Evolutionary conservation across 2,329 filamentous ascomycete genomes (phyloP).

Genomic region (Colletotrichum sp.): DNA sequence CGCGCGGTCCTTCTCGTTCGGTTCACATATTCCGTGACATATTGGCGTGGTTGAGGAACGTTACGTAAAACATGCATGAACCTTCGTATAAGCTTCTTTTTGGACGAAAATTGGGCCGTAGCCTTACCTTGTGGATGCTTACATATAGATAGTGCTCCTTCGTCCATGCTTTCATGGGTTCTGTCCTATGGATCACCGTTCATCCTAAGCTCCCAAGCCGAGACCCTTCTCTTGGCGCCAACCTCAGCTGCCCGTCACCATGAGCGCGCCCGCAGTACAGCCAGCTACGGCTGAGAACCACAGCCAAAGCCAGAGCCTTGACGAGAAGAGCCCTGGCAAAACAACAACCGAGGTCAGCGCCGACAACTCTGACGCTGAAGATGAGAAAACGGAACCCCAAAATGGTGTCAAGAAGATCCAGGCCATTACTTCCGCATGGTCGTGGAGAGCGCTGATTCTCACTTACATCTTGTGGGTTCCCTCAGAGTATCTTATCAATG

Average conservation of each 20-base stretch:
- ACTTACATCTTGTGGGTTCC: slow-evolving; percentile 42
- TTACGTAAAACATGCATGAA: slow-evolving; percentile 3
- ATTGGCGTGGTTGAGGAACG: background rate
- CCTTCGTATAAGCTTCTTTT: slow-evolving; percentile 4
- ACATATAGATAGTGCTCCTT: background rate
- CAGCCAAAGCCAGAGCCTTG: slow-evolving; percentile 8
- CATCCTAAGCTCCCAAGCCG: background rate
- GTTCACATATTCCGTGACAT: background rate
- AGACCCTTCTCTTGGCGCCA: background rate
- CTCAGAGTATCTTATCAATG: fast-evolving
- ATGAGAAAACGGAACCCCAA: background rate
- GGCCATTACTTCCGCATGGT: slow-evolving; percentile 41
- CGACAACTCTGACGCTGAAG: background rate
- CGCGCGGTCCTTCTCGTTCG: background rate
- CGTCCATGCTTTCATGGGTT: background rate
- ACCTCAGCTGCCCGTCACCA: background rate
- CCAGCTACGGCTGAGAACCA: background rate
- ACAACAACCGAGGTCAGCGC: background rate
- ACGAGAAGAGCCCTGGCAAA: background rate
- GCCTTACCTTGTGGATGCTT: background rate
- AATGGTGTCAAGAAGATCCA: slow-evolving; percentile 17
- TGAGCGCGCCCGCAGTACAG: slow-evolving; percentile 3
- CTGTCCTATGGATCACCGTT: background rate
- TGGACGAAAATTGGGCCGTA: background rate
- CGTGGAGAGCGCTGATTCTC: slow-evolving; percentile 36